Evolutionary conservation across 2,329 filamentous ascomycete species (phyloP), one percentile per base, ranked within the genome.

Genomic region (Alternaria arbusti): DNA sequence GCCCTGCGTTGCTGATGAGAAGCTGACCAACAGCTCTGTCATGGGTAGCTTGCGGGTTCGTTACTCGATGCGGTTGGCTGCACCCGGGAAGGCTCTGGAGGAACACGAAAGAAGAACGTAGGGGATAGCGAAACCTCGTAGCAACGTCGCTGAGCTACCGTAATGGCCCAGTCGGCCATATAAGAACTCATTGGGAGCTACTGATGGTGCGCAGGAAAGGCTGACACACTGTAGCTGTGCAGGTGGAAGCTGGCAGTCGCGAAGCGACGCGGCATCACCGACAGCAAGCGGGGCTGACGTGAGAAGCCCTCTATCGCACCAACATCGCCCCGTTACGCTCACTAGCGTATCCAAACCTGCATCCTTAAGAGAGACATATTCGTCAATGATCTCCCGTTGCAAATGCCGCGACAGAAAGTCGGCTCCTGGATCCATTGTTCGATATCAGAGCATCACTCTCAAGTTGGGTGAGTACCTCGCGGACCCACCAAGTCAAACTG

Each of bases 21-120:
- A 32, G 59, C 59, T 62, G 47, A 62, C 54, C 58, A 62, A 62
- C 40, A 32, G 57, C 54, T 59, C 28, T 22, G 55, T 30, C 54
- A 59, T 47, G 59, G 49, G 49, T 51, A 51, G 28, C 28, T 51
- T 52, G 22, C 49, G 49, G 28, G 4, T 36, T 52, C 30, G 49
- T 36, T 52, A 52, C 49, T 36, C 30, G 8, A 52, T 40, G 49
- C 22, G 49, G 49, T 52, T 52, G 30, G 30, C 20, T 12, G 28
- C 10, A 52, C 20, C 13, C 10, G 20, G 28, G 28, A 32, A 20
- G n/a, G 12, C 2, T 13, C 20, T 11, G 4, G 49, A 10, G 49
- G 17, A 20, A 26, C 17, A 1, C 28, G 26, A 20, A 0, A 15
- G 13, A 28, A 50, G 7, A 51, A 10, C 9, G 26, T 15, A 9